Evolutionary conservation across 1,139 yeast genomes (phyloP).

Genomic region (Diutina pseudorugosa): DNA sequence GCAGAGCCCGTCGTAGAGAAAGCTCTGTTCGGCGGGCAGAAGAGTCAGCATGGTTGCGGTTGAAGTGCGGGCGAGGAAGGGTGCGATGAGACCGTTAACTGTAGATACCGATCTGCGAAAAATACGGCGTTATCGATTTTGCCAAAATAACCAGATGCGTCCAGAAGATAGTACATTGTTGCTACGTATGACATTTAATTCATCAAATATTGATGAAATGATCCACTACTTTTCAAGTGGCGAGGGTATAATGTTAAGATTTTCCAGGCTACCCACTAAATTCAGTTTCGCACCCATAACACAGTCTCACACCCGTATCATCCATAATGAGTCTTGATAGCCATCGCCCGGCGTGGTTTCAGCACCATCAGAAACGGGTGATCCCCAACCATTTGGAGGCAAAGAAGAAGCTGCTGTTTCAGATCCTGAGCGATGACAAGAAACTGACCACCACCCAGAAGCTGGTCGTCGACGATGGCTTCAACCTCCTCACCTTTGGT

Average conservation of each 20-base stretch:
- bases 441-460: constrained; percentile 7
- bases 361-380: constrained; percentile 41
- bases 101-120: not conserved
- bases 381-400: constrained; percentile 45
- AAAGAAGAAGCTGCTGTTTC: constrained; percentile 32
- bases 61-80: constrained; percentile 16
- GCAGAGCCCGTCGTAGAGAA: constrained; percentile 59
- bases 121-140: not conserved
- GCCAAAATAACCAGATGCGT: too few species aligned
- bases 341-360: constrained; percentile 28
- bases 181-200: too few species aligned
- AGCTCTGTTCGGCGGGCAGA: constrained; percentile 81
- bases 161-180: too few species aligned
- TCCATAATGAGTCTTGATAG: not conserved
- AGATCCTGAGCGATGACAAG: constrained; percentile 15
- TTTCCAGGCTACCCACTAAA: not conserved
- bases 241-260: too few species aligned
- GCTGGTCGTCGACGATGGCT: constrained; percentile 12
- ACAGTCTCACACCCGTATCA: not conserved
- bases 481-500: constrained; percentile 30
- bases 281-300: not conserved
- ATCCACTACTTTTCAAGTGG: too few species aligned
- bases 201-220: too few species aligned
- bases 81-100: constrained; percentile 17
- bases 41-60: not conserved